A percentile compares a stretch with the other conserved stretches of the same genome.
Evolutionary conservation across 345 rosid species (phyloP).

Genomic region (Citrus glauca): DNA sequence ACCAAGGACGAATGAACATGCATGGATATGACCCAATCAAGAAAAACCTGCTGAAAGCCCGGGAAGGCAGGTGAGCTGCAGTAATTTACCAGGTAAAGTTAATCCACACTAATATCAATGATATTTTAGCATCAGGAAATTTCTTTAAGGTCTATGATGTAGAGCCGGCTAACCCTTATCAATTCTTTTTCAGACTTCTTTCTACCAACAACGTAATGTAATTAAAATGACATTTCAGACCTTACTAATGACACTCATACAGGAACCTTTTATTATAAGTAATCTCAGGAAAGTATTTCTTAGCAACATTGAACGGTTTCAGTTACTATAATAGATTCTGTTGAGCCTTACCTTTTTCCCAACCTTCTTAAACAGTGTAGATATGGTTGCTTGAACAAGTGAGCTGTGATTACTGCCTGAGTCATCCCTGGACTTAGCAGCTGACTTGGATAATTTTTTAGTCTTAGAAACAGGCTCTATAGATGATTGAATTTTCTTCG

Average conservation of each 20-base stretch:
- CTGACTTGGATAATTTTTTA: constrained; percentile 25
- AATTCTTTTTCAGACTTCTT: background rate
- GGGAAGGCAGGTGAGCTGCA: background rate
- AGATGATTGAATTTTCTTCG: constrained; percentile 16
- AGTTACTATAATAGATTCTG: background rate
- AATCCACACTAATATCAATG: background rate
- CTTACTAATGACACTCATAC: background rate
- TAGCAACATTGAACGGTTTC: background rate
- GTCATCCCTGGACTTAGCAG: constrained; percentile 32
- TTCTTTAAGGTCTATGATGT: no score
- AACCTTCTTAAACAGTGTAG: constrained; percentile 70
- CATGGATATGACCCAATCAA: constrained; percentile 2
- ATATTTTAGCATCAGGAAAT: background rate
- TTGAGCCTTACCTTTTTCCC: constrained; percentile 47
- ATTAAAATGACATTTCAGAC: background rate
- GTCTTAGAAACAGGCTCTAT: constrained; percentile 22
- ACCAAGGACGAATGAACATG: background rate
- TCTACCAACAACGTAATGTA: background rate
- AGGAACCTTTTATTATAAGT: background rate
- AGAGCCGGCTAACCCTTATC: no score
- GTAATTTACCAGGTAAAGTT: background rate
- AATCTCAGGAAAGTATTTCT: background rate
- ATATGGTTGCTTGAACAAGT: constrained; percentile 74
- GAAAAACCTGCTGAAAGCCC: background rate
- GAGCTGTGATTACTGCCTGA: constrained; percentile 31